These are phyloP conservation scores for Simmondsia chinensis DNA, from an alignment of 148 eudicot genomes.

Conservation along the genomic window DNA sequence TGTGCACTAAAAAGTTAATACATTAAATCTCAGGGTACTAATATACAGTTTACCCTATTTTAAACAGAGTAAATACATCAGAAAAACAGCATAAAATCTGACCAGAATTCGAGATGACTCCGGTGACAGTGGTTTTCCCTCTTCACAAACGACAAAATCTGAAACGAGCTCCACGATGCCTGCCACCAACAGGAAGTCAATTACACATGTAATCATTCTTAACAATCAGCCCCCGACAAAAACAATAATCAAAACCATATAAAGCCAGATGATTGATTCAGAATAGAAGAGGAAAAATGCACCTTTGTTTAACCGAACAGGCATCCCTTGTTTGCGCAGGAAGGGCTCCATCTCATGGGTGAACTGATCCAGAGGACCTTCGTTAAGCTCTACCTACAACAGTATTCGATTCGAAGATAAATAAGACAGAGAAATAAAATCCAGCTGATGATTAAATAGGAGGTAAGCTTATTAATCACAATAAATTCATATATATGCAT, in stretches of 20 bases:
- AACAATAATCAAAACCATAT: too few relatives aligned
- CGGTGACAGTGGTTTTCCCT: conserved; percentile 81
- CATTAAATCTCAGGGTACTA: background rate
- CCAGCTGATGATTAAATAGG: too few relatives aligned
- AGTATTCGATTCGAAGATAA: too few relatives aligned
- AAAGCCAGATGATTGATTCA: too few relatives aligned
- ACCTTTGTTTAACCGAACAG: conserved; percentile 93
- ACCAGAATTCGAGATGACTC: conserved; percentile 90
- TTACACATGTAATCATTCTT: background rate
- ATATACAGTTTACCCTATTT: background rate
- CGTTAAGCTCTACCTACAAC: conserved; percentile 81
- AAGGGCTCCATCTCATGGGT: conserved; percentile 98
- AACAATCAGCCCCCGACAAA: background rate
- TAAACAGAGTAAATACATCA: background rate
- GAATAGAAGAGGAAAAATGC: background rate
- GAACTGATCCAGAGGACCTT: conserved; percentile 86
- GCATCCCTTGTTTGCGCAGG: conserved; percentile 93
- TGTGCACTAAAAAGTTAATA: too few relatives aligned
- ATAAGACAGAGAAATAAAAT: too few relatives aligned
- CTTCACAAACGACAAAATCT: conserved; percentile 83
- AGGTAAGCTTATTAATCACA: too few relatives aligned
- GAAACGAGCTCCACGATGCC: conserved; percentile 88
- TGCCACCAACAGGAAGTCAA: conserved; percentile 18
- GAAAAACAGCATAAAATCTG: conserved; percentile 9
- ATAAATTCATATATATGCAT: too few relatives aligned